phyloP scores from a whole-genome alignment of 306 rosid genomes.

The Begonia fuchsioides region DNA sequence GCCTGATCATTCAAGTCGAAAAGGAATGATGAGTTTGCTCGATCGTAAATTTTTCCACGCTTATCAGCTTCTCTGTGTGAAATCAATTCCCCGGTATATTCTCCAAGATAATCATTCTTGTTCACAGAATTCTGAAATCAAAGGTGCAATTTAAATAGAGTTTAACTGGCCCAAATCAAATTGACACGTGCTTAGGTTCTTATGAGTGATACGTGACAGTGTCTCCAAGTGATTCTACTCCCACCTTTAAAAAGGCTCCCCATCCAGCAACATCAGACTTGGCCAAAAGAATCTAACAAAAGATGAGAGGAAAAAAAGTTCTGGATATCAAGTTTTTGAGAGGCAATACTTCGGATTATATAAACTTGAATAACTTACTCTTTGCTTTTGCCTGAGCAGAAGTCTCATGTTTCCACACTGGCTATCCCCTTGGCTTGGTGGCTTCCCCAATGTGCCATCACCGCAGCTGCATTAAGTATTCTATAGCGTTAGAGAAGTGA shows the following conservation, averaged over 20 bases:
- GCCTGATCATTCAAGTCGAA: conserved; percentile 98
- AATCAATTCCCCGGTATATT: conserved; percentile 88
- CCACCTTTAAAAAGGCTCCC: conserved; percentile 97
- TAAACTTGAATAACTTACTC: conserved; percentile 39
- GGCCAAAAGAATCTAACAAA: conserved; percentile 68
- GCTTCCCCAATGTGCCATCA: conserved; percentile 75
- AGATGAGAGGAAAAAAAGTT: conserved; percentile 8
- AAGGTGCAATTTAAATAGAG: conserved; percentile 19
- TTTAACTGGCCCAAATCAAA: background rate
- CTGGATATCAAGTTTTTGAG: conserved; percentile 9
- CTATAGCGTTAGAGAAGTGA: conserved; percentile 5
- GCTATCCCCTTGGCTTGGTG: conserved; percentile 74
- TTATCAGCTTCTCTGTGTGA: conserved; percentile 95
- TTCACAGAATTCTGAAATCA: conserved; percentile 78
- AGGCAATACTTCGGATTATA: conserved; percentile 4
- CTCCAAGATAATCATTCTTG: conserved; percentile 94
- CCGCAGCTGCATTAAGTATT: conserved; percentile 57
- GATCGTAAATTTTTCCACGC: conserved; percentile 96
- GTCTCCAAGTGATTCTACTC: conserved; percentile 3
- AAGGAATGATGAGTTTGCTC: conserved; percentile 93
- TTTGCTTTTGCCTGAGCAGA: conserved; percentile 87
- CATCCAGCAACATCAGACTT: conserved; percentile 97
- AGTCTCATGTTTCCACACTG: conserved; percentile 99
- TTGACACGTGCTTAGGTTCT: too few relatives aligned
- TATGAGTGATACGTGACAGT: too few relatives aligned